Base-by-base conservation (phyloP, 805 yeast genomes). In the Candida piceae region DNA sequence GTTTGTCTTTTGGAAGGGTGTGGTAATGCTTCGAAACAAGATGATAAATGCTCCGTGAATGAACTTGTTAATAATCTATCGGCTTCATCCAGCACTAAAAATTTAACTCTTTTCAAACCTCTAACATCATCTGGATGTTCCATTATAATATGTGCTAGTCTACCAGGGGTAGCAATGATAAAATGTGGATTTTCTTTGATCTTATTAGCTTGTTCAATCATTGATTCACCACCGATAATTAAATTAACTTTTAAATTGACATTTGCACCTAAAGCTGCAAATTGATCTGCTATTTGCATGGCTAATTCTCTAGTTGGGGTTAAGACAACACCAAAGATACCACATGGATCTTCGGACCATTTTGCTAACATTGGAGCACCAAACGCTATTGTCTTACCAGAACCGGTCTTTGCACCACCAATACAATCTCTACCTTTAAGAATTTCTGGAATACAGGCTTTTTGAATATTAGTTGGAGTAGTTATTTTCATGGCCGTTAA, bases 351-450 rank as follows among this genome's bases (percentile, higher is more conserved):
- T 47, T 81, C 84, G 0, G 97, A 84, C 96, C 97, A 93, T 53
- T 82, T 72, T 1, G 95, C 78, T 38, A 93, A 67, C 86, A 93
- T 90, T 2, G 98, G 98, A n/a, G 87, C 94, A 1, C 90, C 97
- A 70, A 93, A 93, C 1, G 97, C 96, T 16, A 93, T 79, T 2
- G 98, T 93, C 58, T 93, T 93, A 74, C 98, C 98, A 13, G 95
- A 82, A 62, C 98, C 98, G 0, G 98, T 93, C 59, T 84, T 84
- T 22, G 98, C 98, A 29, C 98, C 98, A 35, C 98, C 99, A 35
- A 93, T 90, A 62, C 96, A 89, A 58, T 89, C 96, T 48, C 80
- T 74, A 7, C 95, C 97, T 29, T 68, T 69, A 26, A 93, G 57
- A 39, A 93, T 84, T 39, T 81, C 75, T 1, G 97, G 97, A 32